phyloP scores from a whole-genome alignment of 495 filamentous ascomycete genomes.

The Choiromyces venosus region DNA sequence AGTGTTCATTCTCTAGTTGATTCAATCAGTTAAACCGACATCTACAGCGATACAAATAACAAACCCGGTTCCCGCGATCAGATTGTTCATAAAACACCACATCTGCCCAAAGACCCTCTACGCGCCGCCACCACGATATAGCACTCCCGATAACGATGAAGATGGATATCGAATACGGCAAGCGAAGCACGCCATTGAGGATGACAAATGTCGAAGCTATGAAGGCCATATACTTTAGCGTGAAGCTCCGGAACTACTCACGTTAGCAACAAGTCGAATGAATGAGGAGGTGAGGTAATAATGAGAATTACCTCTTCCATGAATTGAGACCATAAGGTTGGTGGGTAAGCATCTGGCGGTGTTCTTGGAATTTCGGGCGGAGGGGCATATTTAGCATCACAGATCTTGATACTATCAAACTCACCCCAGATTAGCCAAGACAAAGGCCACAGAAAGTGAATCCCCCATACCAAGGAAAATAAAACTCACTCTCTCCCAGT shows the following conservation, averaged over 20 bases:
- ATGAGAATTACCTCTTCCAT: conserved; percentile 26
- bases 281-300: background rate
- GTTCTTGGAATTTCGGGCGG: conserved; percentile 15
- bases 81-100: conserved; percentile 29
- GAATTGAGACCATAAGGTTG: conserved; percentile 30
- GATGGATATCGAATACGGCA: conserved; percentile 35
- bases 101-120: conserved; percentile 31
- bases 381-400: conserved; percentile 39
- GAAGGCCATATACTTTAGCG: conserved; percentile 35
- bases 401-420: conserved; percentile 25
- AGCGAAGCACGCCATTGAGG: conserved; percentile 29
- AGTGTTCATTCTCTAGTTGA: conserved; percentile 18
- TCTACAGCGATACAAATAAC: background rate
- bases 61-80: conserved; percentile 11
- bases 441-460: background rate
- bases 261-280: conserved; percentile 8
- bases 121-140: conserved; percentile 33
- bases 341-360: conserved; percentile 16
- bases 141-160: conserved; percentile 15
- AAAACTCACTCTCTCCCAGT: conserved; percentile 27
- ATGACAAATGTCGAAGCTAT: conserved; percentile 27
- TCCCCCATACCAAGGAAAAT: background rate
- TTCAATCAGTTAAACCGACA: background rate
- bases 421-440: background rate
- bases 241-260: conserved; percentile 26